Evolutionary conservation across 805 yeast species (phyloP).

Genomic region (Grigorovia jiainica): DNA sequence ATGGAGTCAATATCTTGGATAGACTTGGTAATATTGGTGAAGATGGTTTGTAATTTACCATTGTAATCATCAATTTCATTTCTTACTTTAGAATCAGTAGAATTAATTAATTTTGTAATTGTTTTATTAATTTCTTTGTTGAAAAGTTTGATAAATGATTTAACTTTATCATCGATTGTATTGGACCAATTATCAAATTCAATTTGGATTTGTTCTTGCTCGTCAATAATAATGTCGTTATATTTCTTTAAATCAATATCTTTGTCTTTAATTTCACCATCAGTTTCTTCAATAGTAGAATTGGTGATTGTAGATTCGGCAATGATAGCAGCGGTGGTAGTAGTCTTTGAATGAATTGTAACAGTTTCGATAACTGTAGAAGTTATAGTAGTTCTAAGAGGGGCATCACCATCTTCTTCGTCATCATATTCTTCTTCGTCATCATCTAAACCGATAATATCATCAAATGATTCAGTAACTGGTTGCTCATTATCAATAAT

Average conservation of each 20-base stretch:
- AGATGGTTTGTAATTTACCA: slow-evolving; percentile 18
- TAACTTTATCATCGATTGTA: slow-evolving; percentile 31
- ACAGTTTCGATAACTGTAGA: slow-evolving; percentile 6
- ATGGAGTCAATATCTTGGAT: slow-evolving; percentile 34
- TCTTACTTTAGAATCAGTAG: slow-evolving; percentile 27
- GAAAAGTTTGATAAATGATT: slow-evolving; percentile 33
- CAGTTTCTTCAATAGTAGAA: neutral
- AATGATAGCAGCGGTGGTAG: neutral
- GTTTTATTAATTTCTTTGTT: slow-evolving; percentile 28
- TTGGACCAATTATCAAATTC: slow-evolving; percentile 31
- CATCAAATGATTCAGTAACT: neutral
- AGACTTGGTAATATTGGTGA: slow-evolving; percentile 23
- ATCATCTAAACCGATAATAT: neutral
- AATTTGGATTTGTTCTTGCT: slow-evolving; percentile 22
- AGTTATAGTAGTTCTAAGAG: slow-evolving; percentile 5
- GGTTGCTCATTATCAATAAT: slow-evolving; percentile 1
- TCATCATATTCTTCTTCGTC: slow-evolving; percentile 7
- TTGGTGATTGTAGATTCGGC: neutral
- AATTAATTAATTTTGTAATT: slow-evolving; percentile 20
- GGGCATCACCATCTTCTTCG: slow-evolving; percentile 3
- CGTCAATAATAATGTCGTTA: slow-evolving; percentile 11
- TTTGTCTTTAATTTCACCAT: slow-evolving; percentile 1
- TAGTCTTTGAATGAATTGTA: slow-evolving; percentile 1
- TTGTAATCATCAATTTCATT: slow-evolving; percentile 29
- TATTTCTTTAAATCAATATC: slow-evolving; percentile 5